Evolutionary conservation across 176 grass and related monocot species (phyloP), one percentile per base, ranked within the genome.

Genomic region (Poa pratensis): DNA sequence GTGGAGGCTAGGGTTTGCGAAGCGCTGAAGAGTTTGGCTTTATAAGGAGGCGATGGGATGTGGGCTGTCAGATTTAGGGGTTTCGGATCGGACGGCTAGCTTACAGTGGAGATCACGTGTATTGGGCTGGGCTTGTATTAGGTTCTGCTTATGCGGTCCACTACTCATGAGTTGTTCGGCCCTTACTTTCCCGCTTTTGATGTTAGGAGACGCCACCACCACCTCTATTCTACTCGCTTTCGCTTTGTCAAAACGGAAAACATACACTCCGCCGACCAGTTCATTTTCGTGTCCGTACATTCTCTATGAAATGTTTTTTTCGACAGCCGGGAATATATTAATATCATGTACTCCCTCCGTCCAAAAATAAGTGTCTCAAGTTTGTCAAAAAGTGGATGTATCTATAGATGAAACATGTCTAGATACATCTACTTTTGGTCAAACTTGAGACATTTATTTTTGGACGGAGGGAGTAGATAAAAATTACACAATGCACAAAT

Each of bases 31-130:
- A 18, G n/a, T 49, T 69, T 12, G 2, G 0, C 20, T 84, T 84
- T 87, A 87, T 87, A 87, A 34, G 82, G 9, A 18, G 4, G 35
- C 3, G 2, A 7, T 16, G 45, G 16, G 1, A 6, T 13, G 12
- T 66, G 26, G 16, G 16, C 74, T 26, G 84, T 83, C 73, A 58
- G 84, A 90, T 90, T 49, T 90, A 87, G 89, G 84, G 75, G 89
- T 80, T 79, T 52, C 13, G 9, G 8, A 90, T 87, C 69, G 20
- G 69, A 84, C 81, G 85, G 76, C 3, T 80, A 6, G 59, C 9
- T 6, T 65, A 6, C n/a, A 2, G 9, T 6, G 17, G 4, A 0
- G 6, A 20, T 19, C 19, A 3, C 14, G 2, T 13, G 6, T 5
- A 1, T 9, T 85, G 77, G 75, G 71, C 71, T 23, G 7, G 59